Evolutionary conservation across 495 filamentous ascomycete genomes (phyloP).

Genomic region (Penicillium ochrochloron): DNA sequence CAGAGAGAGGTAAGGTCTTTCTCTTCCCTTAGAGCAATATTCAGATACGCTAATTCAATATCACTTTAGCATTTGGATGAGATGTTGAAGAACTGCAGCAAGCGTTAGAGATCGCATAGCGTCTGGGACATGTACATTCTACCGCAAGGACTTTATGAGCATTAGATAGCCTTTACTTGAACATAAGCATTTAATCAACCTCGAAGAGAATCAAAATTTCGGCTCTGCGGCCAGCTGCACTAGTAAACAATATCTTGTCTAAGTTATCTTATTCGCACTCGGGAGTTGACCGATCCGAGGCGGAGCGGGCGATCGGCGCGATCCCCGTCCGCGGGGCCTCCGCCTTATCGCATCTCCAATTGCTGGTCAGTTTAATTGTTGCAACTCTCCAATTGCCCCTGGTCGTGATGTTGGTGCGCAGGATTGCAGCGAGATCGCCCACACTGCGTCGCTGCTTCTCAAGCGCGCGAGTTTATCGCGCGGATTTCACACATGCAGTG

Average conservation of each 20-base stretch:
- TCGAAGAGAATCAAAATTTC: not conserved
- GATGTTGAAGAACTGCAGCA: slow-evolving; percentile 49
- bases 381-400: slow-evolving; percentile 12
- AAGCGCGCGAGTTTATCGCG: slow-evolving; percentile 37
- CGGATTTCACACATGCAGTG: slow-evolving; percentile 87
- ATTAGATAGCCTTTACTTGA: slow-evolving; percentile 10
- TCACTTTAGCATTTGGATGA: slow-evolving; percentile 47
- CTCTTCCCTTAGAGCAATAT: not conserved
- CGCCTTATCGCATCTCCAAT: slow-evolving; percentile 9
- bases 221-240: not conserved
- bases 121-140: slow-evolving; percentile 17
- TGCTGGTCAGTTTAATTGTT: not conserved
- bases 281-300: slow-evolving; percentile 1
- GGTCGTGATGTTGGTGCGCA: slow-evolving; percentile 24
- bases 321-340: slow-evolving; percentile 10
- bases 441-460: slow-evolving; percentile 44
- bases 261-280: not conserved
- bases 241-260: not conserved
- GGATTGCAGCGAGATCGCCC: slow-evolving; percentile 22
- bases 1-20: slow-evolving; percentile 57
- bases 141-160: slow-evolving; percentile 2
- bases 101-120: slow-evolving; percentile 35
- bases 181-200: slow-evolving; percentile 10
- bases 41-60: slow-evolving; percentile 3
- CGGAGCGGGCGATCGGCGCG: slow-evolving; percentile 16